Conservation (phyloP, 139 green algal species). For the Chlamydomonas sphaeroides region DNA sequence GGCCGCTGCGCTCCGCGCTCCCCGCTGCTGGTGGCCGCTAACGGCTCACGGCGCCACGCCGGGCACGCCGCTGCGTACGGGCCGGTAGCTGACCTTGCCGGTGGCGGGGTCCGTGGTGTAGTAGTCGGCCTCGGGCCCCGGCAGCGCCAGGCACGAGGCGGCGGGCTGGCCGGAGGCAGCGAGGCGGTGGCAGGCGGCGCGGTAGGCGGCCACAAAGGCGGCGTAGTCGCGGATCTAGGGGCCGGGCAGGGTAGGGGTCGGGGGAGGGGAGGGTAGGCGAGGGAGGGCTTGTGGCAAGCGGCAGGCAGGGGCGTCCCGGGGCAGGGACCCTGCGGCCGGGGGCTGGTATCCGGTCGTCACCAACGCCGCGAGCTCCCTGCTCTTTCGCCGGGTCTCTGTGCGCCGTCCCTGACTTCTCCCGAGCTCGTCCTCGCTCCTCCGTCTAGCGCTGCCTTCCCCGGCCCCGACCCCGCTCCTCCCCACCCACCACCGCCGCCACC, state of each 20-base stretch:
- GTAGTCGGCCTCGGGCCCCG: conserved; percentile 6
- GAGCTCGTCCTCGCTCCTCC: too few species aligned
- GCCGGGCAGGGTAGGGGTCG: neutral
- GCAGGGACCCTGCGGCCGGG: too few species aligned
- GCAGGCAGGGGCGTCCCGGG: too few species aligned
- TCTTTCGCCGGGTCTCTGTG: too few species aligned
- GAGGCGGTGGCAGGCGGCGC: conserved; percentile 26
- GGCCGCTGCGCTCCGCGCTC: too few species aligned
- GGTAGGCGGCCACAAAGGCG: conserved; percentile 24
- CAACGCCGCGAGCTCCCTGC: too few species aligned
- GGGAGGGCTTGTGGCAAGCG: neutral
- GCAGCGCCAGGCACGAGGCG: neutral
- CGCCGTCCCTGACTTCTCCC: too few species aligned
- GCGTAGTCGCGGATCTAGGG: conserved; percentile 22
- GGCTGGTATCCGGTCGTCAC: too few species aligned
- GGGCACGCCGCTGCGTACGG: neutral
- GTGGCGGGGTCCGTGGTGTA: conserved; percentile 7
- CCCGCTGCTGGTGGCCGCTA: too few species aligned
- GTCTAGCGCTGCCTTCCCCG: neutral
- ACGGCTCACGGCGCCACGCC: neutral
- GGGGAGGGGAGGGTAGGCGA: too few species aligned
- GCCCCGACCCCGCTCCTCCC: neutral
- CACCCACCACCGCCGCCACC: conserved; percentile 15
- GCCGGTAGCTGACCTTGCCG: conserved; percentile 9
- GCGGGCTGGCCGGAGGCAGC: neutral